phyloP scores from a whole-genome alignment of 257 asterid genomes.

The Solanum arcanum region DNA sequence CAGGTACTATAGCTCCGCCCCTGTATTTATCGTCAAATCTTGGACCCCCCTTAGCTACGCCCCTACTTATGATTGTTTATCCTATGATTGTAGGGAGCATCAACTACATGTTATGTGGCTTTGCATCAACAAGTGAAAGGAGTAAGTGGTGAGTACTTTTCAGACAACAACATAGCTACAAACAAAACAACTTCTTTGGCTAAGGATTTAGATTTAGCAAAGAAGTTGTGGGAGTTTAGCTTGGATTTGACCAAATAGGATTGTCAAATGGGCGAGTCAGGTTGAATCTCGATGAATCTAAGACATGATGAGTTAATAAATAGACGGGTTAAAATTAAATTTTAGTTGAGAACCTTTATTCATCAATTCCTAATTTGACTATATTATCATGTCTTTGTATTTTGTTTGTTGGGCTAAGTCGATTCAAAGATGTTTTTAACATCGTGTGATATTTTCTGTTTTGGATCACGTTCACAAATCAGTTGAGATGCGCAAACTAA shows the following conservation, averaged over 20 bases:
- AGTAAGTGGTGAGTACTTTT: constrained; percentile 57
- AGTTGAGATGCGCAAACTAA: not conserved
- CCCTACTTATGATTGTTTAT: not conserved
- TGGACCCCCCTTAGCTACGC: not conserved
- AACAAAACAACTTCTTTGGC: constrained; percentile 14
- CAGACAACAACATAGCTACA: constrained; percentile 27
- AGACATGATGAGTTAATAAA: not conserved
- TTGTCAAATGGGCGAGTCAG: not conserved
- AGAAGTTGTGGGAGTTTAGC: constrained; percentile 72
- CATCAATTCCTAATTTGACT: not conserved
- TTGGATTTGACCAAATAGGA: constrained; percentile 16
- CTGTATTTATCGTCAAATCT: not conserved
- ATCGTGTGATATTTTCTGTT: not conserved
- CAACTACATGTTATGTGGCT: constrained; percentile 67
- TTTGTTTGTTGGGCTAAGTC: not conserved
- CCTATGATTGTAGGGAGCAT: constrained; percentile 34
- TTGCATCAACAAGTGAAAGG: constrained; percentile 61
- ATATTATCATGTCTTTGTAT: not conserved
- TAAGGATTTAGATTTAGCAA: constrained; percentile 45
- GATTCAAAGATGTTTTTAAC: not conserved
- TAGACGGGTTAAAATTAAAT: not conserved
- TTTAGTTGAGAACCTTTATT: not conserved
- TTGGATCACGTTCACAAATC: not conserved
- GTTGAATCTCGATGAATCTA: not conserved
- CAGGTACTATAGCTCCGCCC: constrained; percentile 24